Base-by-base conservation (phyloP, 306 rosid genomes). In the Crotalaria pallida region DNA sequence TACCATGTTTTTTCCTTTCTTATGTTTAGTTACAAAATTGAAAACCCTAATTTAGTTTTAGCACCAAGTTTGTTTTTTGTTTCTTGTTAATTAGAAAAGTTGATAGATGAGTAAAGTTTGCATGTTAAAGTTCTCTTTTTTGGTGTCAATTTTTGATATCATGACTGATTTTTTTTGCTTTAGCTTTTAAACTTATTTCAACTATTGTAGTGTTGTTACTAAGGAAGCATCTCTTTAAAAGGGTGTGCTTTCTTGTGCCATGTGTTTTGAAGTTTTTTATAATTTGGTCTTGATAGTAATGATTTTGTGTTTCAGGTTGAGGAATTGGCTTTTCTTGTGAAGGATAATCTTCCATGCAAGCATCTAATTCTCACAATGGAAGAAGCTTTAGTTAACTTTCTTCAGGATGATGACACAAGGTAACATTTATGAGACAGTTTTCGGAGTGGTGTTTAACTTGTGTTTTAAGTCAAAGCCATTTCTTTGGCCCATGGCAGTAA, bases 301-400 rank as follows among this genome's bases (percentile, higher is more conserved):
- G 22, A 41, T 23, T 60, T 21, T 47, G n/a, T 58, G 34, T 58
- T 73, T 73, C 82, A 94, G 99, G 99, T 94, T 64, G 96, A 94
- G 86, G 99, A 94, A 63, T 82, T 94, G 89, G 99, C 99, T 79
- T 91, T 67, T 78, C 96, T 94, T 70, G 87, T 94, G 11, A 91
- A 89, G 89, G 99, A 94, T 85, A 94, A 94, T 77, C 99, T 94
- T 84, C 83, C 84, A 44, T 87, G 96, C 79, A 94, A 91, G 88
- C 97, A 91, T 91, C 95, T 91, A 75, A 91, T 94, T 83, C 96
- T 94, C 67, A 80, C 92, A 12, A 87, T 94, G 85, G 99, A 94
- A 81, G 96, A 91, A 81, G 71, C 81, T 26, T 75, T 94, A 26
- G 85, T 94, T 57, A 84, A 89, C 76, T 94, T 81, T 80, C 95